Evolutionary conservation across 768 basidiomycete genomes (phyloP), one percentile per base, ranked within the genome.

Genomic region (Mycena olivaceomarginata): DNA sequence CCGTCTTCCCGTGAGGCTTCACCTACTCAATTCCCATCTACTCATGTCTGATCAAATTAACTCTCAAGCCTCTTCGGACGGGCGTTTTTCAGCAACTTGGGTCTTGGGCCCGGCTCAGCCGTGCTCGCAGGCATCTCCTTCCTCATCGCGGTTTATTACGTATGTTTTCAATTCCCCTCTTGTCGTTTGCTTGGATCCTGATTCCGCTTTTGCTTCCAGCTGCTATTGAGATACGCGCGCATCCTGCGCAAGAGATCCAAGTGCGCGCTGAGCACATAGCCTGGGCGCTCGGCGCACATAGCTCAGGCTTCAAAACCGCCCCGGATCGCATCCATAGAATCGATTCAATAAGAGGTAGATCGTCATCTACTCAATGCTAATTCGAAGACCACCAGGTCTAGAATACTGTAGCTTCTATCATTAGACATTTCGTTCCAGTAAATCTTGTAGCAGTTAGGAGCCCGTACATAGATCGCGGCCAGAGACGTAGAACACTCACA

Each of bases 41-140:
- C 22, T 25, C 39, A 5, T 18, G 11, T 43, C 60, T 63, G 48
- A 43, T 31, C 15, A 12, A 53, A 31, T 31, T 66, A 7, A 1
- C 77, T 76, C 45, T 77, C 10, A 45, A 79, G 75, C 2, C 80
- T 82, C 46, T 82, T 83, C 51, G 81, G 81, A 1, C 74, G 76
- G 7, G 81, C 80, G 9, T 79, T 76, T 60, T 83, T 83, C 63
- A 31, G 39, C 22, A 81, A 81, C 57, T 67, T 83, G 59, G 83
- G 82, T 2, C 77, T 84, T 25, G 81, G 82, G 8, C 79, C 76
- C 68, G 83, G 79, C 10, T 82, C 81, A 40, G 80, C 77, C 2
- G 76, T 84, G 13, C 79, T 84, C 6, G 82, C 74, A 1, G 81
- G 82, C n/a, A 72, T 84, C 39, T 74, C 81, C 2, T 80, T 83